Base-by-base conservation (phyloP, 116 monocot species). In the Zostera marina region DNA sequence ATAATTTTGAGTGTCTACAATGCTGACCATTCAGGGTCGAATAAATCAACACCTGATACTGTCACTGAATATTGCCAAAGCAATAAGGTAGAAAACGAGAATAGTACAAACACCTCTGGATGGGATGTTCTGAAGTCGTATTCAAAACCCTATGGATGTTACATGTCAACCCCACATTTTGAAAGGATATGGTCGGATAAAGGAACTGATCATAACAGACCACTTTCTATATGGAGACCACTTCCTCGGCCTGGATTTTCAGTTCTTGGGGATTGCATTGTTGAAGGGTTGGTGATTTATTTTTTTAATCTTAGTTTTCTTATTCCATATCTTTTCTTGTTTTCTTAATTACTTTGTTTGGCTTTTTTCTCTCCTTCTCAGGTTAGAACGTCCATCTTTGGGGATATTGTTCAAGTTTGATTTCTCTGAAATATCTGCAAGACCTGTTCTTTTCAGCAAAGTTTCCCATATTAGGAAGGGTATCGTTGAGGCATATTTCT, bases 101-200 rank as follows among this genome's bases (percentile, higher is more conserved):
- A 41, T 26, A 63, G 44, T 44, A 69, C 47, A 52, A 53, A 53
- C 25, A 2, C 26, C 26, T 80, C 82, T 61, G 80, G 82, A 52
- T 96, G 96, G 89, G 85, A 96, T 47, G 68, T 85, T 59, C n/a
- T 85, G 11, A 71, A 80, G 67, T 76, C 89, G 59, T 45, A 80
- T 52, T 85, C 89, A 15, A 77, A 60, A 68, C 63, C 80, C 15
- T 70, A 63, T 63, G 67, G 58, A 46, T 85, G 63, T 53, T 89
- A 72, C 63, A 68, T 82, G 53, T 78, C 85, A 8, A 85, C 80
- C 22, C 96, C 96, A 32, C 84, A 96, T 64, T 96, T 96, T 89
- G 89, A 96, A 69, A 77, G 80, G 67, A 83, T 96, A 42, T 96
- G 96, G 96, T 89, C 82, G 85, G 96, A 96, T 60, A 96, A 72